These are phyloP conservation scores for Fusarium chaquense DNA, from an alignment of 2,329 filamentous ascomycete species.

Conservation along the genomic window DNA sequence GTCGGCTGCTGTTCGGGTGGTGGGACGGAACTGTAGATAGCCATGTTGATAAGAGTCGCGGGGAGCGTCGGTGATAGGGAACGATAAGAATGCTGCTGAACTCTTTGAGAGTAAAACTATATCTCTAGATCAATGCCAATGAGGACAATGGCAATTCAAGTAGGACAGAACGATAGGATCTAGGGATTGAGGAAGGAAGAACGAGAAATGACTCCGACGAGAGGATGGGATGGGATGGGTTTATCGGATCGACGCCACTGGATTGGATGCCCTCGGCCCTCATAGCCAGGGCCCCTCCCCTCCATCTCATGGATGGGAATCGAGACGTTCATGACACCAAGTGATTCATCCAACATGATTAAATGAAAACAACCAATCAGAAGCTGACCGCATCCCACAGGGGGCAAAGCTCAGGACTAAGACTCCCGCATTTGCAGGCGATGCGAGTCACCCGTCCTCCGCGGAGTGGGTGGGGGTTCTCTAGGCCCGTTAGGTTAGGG, in stretches of 20 bases:
- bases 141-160: slow-evolving; percentile 11
- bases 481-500: slow-evolving; percentile 3
- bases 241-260: slow-evolving; percentile 17
- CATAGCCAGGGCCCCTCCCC: slow-evolving; percentile 14
- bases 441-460: slow-evolving; percentile 66
- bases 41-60: slow-evolving; percentile 54
- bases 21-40: slow-evolving; percentile 66
- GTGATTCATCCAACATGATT: slow-evolving; percentile 42
- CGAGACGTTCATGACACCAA: slow-evolving; percentile 37
- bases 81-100: slow-evolving; percentile 3
- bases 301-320: slow-evolving; percentile 23
- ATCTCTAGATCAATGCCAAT: not conserved
- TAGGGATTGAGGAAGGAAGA: slow-evolving; percentile 4
- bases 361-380: slow-evolving; percentile 47
- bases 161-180: not conserved
- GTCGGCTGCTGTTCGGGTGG: slow-evolving; percentile 55
- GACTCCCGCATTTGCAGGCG: slow-evolving; percentile 27
- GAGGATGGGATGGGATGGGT: slow-evolving; percentile 19
- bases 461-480: slow-evolving; percentile 19
- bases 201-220: slow-evolving; percentile 13
- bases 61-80: slow-evolving; percentile 9
- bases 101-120: not conserved
- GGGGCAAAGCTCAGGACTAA: slow-evolving; percentile 23
- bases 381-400: slow-evolving; percentile 51
- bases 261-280: slow-evolving; percentile 30